phyloP scores from a whole-genome alignment of 352 stramenopile genomes.

The Pythium utonaiense region DNA sequence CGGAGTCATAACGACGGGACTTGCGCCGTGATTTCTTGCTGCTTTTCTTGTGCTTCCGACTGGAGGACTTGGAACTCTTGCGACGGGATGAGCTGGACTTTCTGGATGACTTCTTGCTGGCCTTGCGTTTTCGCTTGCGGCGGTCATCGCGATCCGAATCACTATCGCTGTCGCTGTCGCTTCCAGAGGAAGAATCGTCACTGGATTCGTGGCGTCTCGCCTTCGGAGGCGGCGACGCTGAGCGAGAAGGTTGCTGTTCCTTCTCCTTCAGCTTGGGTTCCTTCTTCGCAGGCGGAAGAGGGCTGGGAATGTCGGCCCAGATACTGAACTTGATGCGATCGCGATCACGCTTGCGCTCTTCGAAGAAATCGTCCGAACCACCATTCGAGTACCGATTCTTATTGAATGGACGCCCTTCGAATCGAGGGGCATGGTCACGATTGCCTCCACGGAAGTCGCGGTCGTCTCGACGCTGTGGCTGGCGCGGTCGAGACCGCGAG shows the following conservation, averaged over 20 bases:
- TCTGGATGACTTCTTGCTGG: constrained; percentile 30
- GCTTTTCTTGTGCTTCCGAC: constrained; percentile 21
- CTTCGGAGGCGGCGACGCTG: constrained; percentile 28
- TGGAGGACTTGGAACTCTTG: constrained; percentile 30
- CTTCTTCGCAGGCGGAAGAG: constrained; percentile 41
- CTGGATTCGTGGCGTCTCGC: constrained; percentile 15
- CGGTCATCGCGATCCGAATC: constrained; percentile 18
- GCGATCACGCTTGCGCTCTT: constrained; percentile 64
- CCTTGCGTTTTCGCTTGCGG: constrained; percentile 24
- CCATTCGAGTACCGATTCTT: constrained; percentile 31
- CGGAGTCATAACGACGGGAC: constrained; percentile 22
- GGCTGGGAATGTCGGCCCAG: constrained; percentile 71
- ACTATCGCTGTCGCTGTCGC: constrained; percentile 25
- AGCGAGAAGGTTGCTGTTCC: constrained; percentile 28
- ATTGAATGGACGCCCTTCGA: constrained; percentile 4
- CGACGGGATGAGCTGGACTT: constrained; percentile 5
- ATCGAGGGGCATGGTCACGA: constrained; percentile 3
- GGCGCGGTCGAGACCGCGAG: constrained; percentile 14
- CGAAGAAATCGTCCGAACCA: constrained; percentile 67
- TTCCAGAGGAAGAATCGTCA: constrained; percentile 19
- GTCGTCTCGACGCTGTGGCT: constrained; percentile 11
- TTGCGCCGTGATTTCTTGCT: constrained; percentile 23
- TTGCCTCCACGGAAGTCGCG: constrained; percentile 3
- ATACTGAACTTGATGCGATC: constrained; percentile 65
- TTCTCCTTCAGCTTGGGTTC: constrained; percentile 43